Evolutionary conservation across 2,329 filamentous ascomycete genomes (phyloP), one percentile per base, ranked within the genome.

Genomic region (Davidsoniella australis): DNA sequence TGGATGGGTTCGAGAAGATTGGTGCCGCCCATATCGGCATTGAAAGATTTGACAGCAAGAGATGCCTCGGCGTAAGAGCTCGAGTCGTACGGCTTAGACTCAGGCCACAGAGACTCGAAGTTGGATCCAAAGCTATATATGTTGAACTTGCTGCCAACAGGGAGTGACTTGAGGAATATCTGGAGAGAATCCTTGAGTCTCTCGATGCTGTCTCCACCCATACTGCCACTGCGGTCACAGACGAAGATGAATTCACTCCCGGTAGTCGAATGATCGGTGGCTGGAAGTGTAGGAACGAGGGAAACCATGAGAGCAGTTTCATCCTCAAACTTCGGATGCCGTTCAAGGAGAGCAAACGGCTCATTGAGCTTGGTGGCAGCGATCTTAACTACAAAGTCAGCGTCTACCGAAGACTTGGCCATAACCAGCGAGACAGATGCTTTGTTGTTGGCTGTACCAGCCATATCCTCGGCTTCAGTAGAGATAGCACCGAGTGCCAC

Each of bases 231-330:
- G 47, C 80, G 72, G 59, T 87, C 82, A 49, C 78, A 80, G 4
- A 87, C 64, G 55, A 87, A 85, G 16, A 86, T 73, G 18, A 87
- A 70, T 58, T 87, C 82, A 12, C 12, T 33, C 12, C 29, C 29
- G 4, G 29, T 12, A 12, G 8, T 33, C 3, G 68, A 66, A 48
- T 60, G 62, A 0, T 69, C 58, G 12, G 12, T 20, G 9, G 0
- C 20, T 0, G 75, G 73, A 0, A 84, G 63, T n/a, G 68, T 66
- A 2, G 82, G 82, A 0, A 85, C 78, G 0, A 86, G 64, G 0
- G 80, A 83, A 0, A 73, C 66, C 80, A 87, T 84, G 51, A 86
- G 58, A 0, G 81, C 80, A 3, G 75, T 69, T 45, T 82, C 77
- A 49, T 75, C 67, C 0, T 71, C 65, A 2, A 82, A 66, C 0